These are phyloP conservation scores for Noccaea caerulescens DNA, from an alignment of 345 rosid species.

Conservation along the genomic window DNA sequence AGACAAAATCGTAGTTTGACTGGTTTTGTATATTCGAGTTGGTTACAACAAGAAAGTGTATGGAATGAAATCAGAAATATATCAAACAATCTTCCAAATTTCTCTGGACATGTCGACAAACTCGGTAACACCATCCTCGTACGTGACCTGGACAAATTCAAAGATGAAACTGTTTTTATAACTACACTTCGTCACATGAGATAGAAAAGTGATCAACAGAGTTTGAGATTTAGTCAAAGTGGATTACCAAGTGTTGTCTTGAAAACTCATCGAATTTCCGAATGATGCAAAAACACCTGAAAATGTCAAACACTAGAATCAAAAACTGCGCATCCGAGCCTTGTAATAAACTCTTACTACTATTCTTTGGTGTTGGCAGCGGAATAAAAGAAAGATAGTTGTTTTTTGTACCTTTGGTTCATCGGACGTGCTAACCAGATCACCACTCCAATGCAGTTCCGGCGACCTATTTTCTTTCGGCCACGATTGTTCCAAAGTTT, in stretches of 20 bases:
- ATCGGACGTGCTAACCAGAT: constrained; percentile 54
- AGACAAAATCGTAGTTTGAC: too few species aligned
- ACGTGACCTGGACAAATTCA: constrained; percentile 56
- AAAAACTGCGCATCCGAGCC: neutral
- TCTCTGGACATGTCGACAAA: constrained; percentile 68
- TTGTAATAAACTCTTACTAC: neutral
- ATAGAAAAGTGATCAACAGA: constrained; percentile 2
- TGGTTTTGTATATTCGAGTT: too few species aligned
- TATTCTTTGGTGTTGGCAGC: neutral
- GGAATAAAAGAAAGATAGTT: neutral
- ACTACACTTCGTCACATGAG: constrained; percentile 3
- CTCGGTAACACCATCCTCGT: constrained; percentile 72
- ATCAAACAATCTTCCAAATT: constrained; percentile 67
- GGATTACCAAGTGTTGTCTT: constrained; percentile 64
- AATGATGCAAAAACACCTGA: constrained; percentile 73
- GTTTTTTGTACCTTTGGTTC: constrained; percentile 50
- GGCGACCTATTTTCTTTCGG: constrained; percentile 36
- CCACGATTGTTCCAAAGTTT: constrained; percentile 44
- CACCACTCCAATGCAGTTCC: constrained; percentile 75
- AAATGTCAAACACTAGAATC: neutral
- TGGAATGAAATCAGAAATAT: neutral
- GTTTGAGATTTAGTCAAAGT: neutral
- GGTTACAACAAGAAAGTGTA: neutral
- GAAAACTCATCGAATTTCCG: constrained; percentile 62
- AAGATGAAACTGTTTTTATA: neutral